Conservation (phyloP, 116 monocot genomes). For the Trichopus zeylanicus region DNA sequence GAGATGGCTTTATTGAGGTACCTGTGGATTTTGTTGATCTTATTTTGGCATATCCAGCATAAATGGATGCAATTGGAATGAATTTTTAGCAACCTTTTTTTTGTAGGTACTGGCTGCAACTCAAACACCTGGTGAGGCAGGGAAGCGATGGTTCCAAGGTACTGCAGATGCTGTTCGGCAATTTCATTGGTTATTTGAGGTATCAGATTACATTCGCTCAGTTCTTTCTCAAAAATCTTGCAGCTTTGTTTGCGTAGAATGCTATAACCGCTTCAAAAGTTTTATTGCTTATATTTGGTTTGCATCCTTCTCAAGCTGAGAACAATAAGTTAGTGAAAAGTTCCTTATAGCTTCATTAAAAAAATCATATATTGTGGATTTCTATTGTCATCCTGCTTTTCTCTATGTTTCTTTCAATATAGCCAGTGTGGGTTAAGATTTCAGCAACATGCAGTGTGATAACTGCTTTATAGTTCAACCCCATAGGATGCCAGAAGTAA, state of each 20-base stretch:
- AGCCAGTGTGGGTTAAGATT: background rate
- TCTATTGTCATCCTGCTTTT: no score
- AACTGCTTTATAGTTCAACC: background rate
- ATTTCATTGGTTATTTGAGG: slow-evolving; percentile 98
- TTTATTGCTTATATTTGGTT: no score
- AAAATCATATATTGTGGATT: no score
- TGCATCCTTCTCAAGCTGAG: no score
- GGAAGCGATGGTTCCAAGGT: slow-evolving; percentile 91
- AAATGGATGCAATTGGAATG: background rate
- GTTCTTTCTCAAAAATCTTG: background rate
- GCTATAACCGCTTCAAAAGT: no score
- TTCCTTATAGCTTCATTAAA: no score
- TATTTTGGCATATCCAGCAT: background rate
- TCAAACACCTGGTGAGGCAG: slow-evolving; percentile 82
- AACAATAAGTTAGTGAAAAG: no score
- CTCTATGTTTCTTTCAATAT: background rate
- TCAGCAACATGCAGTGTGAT: background rate
- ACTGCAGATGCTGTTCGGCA: slow-evolving; percentile 95
- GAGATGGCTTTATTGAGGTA: slow-evolving; percentile 93
- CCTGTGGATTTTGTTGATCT: background rate
- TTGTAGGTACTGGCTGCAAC: slow-evolving; percentile 88
- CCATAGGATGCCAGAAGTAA: slow-evolving; percentile 75
- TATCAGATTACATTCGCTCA: slow-evolving; percentile 10
- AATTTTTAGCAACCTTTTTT: background rate
- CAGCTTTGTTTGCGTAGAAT: no score